Evolutionary conservation across 2,329 filamentous ascomycete species (phyloP).

Genomic region (Stachybotrys echinatus): DNA sequence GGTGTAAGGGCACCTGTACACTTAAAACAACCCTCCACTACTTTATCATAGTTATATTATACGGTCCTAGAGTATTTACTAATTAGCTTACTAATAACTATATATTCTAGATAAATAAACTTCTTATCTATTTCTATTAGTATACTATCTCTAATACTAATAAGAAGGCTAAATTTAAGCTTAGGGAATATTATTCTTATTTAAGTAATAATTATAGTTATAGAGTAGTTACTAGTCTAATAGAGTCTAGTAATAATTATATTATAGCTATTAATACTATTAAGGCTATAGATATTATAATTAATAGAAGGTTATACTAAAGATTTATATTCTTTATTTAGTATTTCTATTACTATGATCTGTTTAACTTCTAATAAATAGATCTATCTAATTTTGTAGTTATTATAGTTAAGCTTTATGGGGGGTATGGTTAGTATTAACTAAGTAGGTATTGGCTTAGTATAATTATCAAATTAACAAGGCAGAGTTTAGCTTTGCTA

Average conservation of each 20-base stretch:
- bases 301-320: conserved; percentile 5
- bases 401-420: neutral
- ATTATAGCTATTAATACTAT: conserved; percentile 22
- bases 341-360: conserved; percentile 16
- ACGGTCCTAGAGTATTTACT: conserved; percentile 9
- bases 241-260: conserved; percentile 25
- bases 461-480: neutral
- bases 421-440: neutral
- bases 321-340: conserved; percentile 15
- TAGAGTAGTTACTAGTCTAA: conserved; percentile 21
- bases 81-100: conserved; percentile 13
- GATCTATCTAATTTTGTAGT: conserved; percentile 17
- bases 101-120: conserved; percentile 14
- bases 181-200: conserved; percentile 27
- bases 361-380: conserved; percentile 17
- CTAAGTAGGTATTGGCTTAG: neutral
- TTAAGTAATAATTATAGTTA: conserved; percentile 22
- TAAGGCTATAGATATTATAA: conserved; percentile 19
- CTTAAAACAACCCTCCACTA: conserved; percentile 7
- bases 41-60: conserved; percentile 13
- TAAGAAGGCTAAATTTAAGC: conserved; percentile 11
- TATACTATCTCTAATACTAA: conserved; percentile 16
- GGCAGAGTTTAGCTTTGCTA: neutral
- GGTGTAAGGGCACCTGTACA: conserved; percentile 7
- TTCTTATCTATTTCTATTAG: conserved; percentile 10